A percentile compares a stretch with the other conserved stretches of the same genome.
phyloP scores from a whole-genome alignment of 108 stramenopile genomes.

The Cyclotella atomus region DNA sequence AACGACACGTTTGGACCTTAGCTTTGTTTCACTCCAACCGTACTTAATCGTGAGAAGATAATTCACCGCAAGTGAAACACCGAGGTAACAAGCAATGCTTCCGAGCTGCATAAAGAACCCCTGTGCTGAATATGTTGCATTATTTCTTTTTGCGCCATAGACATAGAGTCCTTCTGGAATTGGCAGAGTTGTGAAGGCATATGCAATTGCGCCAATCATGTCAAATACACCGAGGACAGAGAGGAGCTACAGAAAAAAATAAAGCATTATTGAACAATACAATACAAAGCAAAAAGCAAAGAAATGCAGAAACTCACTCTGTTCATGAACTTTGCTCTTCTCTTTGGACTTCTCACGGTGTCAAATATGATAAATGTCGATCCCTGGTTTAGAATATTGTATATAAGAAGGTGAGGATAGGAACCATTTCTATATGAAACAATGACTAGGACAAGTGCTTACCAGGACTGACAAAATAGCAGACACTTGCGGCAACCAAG shows the following conservation, averaged over 20 bases:
- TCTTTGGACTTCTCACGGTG: neutral
- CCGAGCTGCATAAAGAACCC: conserved; percentile 54
- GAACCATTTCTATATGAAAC: no score
- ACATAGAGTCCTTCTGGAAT: conserved; percentile 15
- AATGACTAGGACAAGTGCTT: no score
- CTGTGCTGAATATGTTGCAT: conserved; percentile 44
- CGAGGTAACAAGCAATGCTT: conserved; percentile 2
- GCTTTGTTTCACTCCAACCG: conserved; percentile 9
- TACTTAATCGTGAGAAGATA: conserved; percentile 16
- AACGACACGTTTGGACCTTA: neutral
- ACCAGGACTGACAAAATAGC: conserved; percentile 23
- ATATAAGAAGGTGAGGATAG: neutral
- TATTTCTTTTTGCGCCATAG: conserved; percentile 31
- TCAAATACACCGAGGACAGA: conserved; percentile 12
- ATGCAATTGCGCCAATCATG: conserved; percentile 17
- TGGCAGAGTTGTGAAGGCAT: conserved; percentile 26
- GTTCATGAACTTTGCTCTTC: neutral
- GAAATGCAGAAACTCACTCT: no score
- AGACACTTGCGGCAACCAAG: conserved; percentile 24
- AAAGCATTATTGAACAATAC: no score
- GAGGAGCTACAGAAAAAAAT: no score
- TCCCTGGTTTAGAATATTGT: neutral
- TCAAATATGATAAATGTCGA: conserved; percentile 20
- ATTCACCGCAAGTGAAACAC: conserved; percentile 19
- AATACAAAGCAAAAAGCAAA: no score